Percentiles rank a stretch among this genome's conserved stretches.
Conservation (phyloP, 805 yeast genomes). For the Ogataea nitratoaversa region DNA sequence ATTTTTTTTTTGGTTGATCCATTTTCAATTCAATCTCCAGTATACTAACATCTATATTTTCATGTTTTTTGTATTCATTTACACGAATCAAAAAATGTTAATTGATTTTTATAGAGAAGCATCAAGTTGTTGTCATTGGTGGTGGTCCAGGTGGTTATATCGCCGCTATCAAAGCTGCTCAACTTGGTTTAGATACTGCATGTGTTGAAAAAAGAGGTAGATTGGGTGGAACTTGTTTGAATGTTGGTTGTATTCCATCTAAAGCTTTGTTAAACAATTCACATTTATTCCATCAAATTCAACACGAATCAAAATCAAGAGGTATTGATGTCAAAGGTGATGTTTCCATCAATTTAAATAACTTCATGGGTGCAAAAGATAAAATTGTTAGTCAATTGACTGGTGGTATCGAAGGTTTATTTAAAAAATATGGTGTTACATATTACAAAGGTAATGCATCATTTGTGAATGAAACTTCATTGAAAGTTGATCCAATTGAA, state of each 20-base stretch:
- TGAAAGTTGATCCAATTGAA: conserved; percentile 81
- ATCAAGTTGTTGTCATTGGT: conserved; percentile 92
- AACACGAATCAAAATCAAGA: conserved; percentile 76
- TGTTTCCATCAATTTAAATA: conserved; percentile 67
- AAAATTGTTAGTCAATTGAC: conserved; percentile 86
- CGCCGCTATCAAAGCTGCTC: conserved; percentile 98
- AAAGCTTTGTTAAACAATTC: conserved; percentile 94
- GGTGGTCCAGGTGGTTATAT: conserved; percentile 99
- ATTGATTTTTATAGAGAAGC: conserved; percentile 41
- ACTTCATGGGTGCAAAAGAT: conserved; percentile 89
- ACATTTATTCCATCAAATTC: conserved; percentile 83
- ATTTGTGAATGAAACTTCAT: conserved; percentile 72
- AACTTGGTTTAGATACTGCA: conserved; percentile 89
- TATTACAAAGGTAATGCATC: conserved; percentile 93
- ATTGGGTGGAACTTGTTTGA: conserved; percentile 97
- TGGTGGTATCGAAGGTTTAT: conserved; percentile 88
- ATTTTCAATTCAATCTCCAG: neutral
- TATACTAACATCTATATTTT: conserved; percentile 10
- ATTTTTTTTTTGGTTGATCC: neutral
- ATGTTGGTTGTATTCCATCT: conserved; percentile 99
- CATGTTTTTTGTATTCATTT: neutral
- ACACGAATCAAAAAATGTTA: no score
- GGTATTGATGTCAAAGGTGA: conserved; percentile 81
- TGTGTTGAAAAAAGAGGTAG: conserved; percentile 96
- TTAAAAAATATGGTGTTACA: conserved; percentile 92